Conservation (phyloP, 2,329 filamentous ascomycete species). For the Talaromyces funiculosus region DNA sequence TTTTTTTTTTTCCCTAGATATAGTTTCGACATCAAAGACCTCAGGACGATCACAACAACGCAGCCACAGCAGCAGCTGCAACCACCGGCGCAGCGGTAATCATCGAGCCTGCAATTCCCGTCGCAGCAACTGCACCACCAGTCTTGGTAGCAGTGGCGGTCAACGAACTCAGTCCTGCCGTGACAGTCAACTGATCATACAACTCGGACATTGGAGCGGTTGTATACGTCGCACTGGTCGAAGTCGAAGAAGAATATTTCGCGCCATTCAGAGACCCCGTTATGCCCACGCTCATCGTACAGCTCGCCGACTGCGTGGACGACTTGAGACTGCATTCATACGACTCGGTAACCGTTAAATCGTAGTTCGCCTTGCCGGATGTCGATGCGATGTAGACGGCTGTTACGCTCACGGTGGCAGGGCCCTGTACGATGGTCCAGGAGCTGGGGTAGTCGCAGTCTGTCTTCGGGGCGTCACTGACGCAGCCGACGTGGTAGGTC, state of each 20-base stretch:
- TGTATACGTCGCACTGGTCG: conserved; percentile 1
- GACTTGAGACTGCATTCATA: conserved; percentile 18
- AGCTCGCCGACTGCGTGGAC: conserved; percentile 17
- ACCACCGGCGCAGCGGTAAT: conserved; percentile 22
- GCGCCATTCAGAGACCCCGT: conserved; percentile 12
- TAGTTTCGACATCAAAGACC: background rate
- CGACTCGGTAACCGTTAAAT: conserved; percentile 18
- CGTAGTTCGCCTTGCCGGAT: conserved; percentile 5
- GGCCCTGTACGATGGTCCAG: conserved; percentile 23
- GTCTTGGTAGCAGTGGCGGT: conserved; percentile 19
- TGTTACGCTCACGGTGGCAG: conserved; percentile 18
- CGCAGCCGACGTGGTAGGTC: conserved; percentile 22
- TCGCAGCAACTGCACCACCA: conserved; percentile 16
- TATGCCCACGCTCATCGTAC: conserved; percentile 17
- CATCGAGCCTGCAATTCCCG: conserved; percentile 16
- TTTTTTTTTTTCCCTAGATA: background rate
- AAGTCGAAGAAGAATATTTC: background rate
- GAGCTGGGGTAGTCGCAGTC: conserved; percentile 19
- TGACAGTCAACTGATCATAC: conserved; percentile 18
- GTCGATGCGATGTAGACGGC: conserved; percentile 19
- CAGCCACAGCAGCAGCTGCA: conserved; percentile 21
- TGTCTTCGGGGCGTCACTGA: conserved; percentile 20
- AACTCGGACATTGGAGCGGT: background rate
- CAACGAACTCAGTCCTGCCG: conserved; percentile 18
- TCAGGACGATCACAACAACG: conserved; percentile 12